Percentiles rank a stretch among this genome's conserved stretches.
These are phyloP conservation scores for Chrysosporium keratinophilum DNA, from an alignment of 2,329 filamentous ascomycete species.

Conservation along the genomic window DNA sequence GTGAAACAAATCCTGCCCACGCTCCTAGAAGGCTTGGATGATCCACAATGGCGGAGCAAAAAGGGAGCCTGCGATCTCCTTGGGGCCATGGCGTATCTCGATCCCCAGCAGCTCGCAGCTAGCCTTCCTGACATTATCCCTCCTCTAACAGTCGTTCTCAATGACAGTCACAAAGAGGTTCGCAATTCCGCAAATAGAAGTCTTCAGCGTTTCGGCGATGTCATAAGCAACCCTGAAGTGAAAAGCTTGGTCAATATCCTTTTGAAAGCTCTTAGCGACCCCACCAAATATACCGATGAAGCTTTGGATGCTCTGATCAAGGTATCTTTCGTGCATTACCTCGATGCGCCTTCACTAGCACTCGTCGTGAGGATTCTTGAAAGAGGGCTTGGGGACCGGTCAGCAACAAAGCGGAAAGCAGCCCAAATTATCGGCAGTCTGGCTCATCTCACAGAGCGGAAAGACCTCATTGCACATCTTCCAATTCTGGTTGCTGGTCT, in stretches of 20 bases:
- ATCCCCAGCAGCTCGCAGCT: conserved; percentile 83
- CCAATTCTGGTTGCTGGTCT: conserved; percentile 86
- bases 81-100: conserved; percentile 96
- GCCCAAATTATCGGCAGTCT: conserved; percentile 96
- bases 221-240: conserved; percentile 95
- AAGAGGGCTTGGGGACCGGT: conserved; percentile 79
- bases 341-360: conserved; percentile 92
- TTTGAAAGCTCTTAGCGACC: conserved; percentile 91
- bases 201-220: conserved; percentile 94
- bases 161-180: conserved; percentile 97
- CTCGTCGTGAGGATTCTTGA: conserved; percentile 92
- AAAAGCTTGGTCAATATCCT: conserved; percentile 84
- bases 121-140: conserved; percentile 96
- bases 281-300: conserved; percentile 92
- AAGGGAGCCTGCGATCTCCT: conserved; percentile 94
- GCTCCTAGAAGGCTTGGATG: conserved; percentile 80
- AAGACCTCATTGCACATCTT: conserved; percentile 81
- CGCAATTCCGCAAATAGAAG: conserved; percentile 84
- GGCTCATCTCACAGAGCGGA: conserved; percentile 91
- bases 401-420: conserved; percentile 90
- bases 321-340: conserved; percentile 94
- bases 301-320: conserved; percentile 91
- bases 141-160: conserved; percentile 82
- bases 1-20: conserved; percentile 91
- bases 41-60: conserved; percentile 95